Evolutionary conservation across 2,329 filamentous ascomycete genomes (phyloP), one percentile per base, ranked within the genome.

Genomic region (Talaromyces sp.): DNA sequence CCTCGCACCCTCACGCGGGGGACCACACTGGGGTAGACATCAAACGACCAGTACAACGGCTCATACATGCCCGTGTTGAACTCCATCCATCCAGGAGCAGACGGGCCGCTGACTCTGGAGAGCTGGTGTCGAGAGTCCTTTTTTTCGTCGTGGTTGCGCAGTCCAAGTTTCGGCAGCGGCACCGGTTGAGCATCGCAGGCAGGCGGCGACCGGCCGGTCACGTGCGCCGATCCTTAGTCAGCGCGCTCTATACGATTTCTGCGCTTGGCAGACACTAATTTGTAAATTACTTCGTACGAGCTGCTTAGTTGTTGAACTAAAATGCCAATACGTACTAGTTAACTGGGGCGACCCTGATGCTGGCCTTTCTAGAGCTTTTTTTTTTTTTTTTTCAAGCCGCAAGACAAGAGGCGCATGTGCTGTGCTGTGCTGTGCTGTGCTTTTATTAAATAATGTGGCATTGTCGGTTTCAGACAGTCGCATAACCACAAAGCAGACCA

Each of bases 1-100:
- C 78, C 78, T 75, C 76, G 75, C 59, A 79, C 77, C 72, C 76
- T 76, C 64, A 80, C 76, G 68, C 73, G 74, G 56, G 78, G 78
- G 57, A 78, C 74, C 64, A 78, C 73, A 64, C 74, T 72, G 58
- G 76, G 77, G 69, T 80, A 80, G 71, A 75, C 73, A 72, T 79
- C 74, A 67, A 77, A 75, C 57, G 77, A 73, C 67, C 78, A 72
- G 68, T 77, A 75, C 60, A 80, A 69, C 65, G 77, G 74, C 71
- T 79, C 78, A 72, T 78, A 76, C 73, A 75, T 79, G 71, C 77
- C 77, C 74, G 69, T 72, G 71, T 73, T 70, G 65, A 68, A 67
- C 62, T 69, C 70, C 68, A 64, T 65, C 57, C 63, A 58, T 60
- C 15, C 25, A 13, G 17, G 33, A 55, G 32, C 39, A 42, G 55